Conservation (phyloP, 2,329 filamentous ascomycete genomes). For the Pestalotiopsis sp. region DNA sequence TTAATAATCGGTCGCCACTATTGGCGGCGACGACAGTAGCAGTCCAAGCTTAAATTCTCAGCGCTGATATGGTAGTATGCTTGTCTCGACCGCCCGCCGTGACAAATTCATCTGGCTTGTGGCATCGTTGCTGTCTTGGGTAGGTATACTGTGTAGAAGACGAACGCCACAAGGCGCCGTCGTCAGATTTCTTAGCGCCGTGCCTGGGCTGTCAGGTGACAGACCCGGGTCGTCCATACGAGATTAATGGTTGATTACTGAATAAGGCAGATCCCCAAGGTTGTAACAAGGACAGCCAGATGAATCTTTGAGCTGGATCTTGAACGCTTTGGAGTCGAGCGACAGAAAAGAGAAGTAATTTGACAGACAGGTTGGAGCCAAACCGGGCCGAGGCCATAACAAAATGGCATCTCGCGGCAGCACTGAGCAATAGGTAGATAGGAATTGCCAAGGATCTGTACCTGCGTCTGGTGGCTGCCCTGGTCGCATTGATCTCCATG, state of each 20-base stretch:
- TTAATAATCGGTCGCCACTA: too few relatives aligned
- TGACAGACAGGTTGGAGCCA: background rate
- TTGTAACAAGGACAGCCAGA: background rate
- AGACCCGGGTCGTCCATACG: background rate
- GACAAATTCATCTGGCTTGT: background rate
- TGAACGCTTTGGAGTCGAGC: background rate
- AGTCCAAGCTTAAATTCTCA: too few relatives aligned
- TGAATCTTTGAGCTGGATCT: background rate
- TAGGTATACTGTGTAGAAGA: background rate
- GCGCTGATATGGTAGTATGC: too few relatives aligned
- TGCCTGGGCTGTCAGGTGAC: background rate
- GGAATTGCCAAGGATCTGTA: background rate
- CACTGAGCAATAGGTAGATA: background rate
- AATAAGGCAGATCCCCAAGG: background rate
- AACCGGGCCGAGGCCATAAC: background rate
- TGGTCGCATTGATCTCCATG: background rate
- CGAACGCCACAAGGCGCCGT: background rate
- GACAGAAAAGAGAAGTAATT: background rate
- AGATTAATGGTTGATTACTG: background rate
- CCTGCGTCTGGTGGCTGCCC: background rate
- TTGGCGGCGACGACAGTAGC: too few relatives aligned
- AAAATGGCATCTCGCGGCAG: background rate
- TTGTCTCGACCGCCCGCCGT: background rate
- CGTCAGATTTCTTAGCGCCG: background rate
- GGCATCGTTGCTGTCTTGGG: background rate